These are phyloP conservation scores for Sequoiadendron giganteum DNA, from an alignment of 75 land plant genomes.

Conservation along the genomic window DNA sequence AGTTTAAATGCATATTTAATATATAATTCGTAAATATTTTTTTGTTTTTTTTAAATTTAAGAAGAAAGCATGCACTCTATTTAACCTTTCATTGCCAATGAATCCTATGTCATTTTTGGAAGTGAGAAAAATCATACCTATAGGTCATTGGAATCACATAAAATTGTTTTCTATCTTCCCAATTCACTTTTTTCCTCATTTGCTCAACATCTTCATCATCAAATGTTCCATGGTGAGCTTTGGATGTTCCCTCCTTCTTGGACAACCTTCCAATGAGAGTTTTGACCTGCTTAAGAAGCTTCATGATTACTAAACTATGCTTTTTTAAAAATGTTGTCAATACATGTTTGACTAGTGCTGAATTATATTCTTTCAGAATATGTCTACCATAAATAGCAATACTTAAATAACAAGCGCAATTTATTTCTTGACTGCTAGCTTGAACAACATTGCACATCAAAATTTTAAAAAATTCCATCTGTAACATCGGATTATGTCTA, in stretches of 20 bases:
- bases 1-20: not conserved
- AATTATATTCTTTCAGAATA: not conserved
- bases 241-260: constrained; percentile 65
- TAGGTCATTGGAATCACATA: constrained; percentile 63
- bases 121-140: constrained; percentile 27
- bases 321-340: not conserved
- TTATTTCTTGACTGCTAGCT: not conserved
- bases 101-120: not conserved
- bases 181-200: constrained; percentile 45
- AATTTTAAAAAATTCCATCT: not conserved
- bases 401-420: not conserved
- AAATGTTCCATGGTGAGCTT: constrained; percentile 78
- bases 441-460: not conserved
- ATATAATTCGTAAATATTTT: not conserved
- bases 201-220: constrained; percentile 52
- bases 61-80: not conserved
- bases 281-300: constrained; percentile 47
- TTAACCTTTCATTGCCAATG: not conserved
- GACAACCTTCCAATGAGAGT: constrained; percentile 55
- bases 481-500: not conserved
- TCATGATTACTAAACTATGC: not conserved
- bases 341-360: not conserved
- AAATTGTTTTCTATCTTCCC: constrained; percentile 59
- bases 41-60: not conserved
- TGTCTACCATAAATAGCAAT: not conserved